phyloP scores from a whole-genome alignment of 2,329 filamentous ascomycete species.

The Diaporthe sp. region DNA sequence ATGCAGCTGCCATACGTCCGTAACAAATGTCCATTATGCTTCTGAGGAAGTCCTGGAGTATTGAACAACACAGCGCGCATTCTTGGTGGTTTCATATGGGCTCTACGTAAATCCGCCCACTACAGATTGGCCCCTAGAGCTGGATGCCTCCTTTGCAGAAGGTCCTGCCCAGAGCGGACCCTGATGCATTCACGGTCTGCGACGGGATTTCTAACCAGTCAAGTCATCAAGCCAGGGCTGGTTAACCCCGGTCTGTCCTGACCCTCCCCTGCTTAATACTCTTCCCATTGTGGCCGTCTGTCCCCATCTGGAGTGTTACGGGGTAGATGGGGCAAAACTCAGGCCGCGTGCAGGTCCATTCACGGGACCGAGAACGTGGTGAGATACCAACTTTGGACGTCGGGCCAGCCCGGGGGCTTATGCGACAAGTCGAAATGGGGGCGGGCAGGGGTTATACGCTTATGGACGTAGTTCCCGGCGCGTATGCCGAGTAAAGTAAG shows the following conservation, averaged over 20 bases:
- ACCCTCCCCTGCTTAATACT: neutral
- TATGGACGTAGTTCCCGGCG: neutral
- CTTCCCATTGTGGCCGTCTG: neutral
- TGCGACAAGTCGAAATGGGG: constrained; percentile 8
- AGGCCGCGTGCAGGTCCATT: neutral
- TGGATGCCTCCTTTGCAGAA: neutral
- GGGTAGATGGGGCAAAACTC: neutral
- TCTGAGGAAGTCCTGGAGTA: neutral
- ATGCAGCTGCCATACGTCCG: neutral
- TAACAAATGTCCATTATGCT: neutral
- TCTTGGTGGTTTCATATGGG: neutral
- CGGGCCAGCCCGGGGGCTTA: constrained; percentile 12
- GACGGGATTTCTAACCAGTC: neutral
- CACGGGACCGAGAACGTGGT: neutral
- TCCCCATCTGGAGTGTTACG: constrained; percentile 14
- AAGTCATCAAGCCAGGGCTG: neutral
- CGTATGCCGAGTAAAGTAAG: constrained; percentile 1
- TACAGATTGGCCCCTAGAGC: neutral
- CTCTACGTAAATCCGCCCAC: neutral
- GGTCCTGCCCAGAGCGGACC: constrained; percentile 18
- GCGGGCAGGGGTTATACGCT: neutral
- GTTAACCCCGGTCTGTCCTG: neutral
- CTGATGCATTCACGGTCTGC: constrained; percentile 8
- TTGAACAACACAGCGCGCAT: neutral
- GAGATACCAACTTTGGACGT: constrained; percentile 18